Conservation (phyloP, 345 rosid genomes). For the Syzygium grande region DNA sequence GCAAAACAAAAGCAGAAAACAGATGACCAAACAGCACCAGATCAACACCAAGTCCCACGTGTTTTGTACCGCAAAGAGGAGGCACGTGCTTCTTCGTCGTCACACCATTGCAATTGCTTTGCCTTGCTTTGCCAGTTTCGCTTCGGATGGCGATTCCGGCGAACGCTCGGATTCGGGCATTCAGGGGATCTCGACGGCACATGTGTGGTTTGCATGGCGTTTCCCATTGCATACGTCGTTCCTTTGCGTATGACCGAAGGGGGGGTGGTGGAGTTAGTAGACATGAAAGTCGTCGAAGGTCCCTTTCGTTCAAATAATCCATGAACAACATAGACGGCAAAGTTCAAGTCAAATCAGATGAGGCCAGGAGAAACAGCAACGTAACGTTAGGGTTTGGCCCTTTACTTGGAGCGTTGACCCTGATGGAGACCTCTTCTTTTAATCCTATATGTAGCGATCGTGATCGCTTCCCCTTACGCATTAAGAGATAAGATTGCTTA, state of each 20-base stretch:
- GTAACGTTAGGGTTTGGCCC: not conserved
- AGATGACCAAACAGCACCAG: not conserved
- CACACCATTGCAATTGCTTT: not conserved
- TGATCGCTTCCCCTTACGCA: not conserved
- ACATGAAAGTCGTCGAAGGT: not conserved
- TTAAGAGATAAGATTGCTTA: not conserved
- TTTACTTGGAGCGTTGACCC: not conserved
- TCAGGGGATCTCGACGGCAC: not conserved
- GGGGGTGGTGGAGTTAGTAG: not conserved
- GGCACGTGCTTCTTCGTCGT: not conserved
- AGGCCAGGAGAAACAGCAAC: not conserved
- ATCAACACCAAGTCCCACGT: not conserved
- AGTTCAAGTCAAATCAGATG: not conserved
- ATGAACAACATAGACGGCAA: not conserved
- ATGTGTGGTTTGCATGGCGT: not conserved
- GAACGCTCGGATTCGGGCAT: not conserved
- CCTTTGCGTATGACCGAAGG: not conserved
- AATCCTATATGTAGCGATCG: not conserved
- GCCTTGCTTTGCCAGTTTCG: not conserved
- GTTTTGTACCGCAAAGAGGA: not conserved
- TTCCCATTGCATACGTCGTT: not conserved
- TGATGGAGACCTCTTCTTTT: not conserved
- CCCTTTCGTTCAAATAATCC: not conserved
- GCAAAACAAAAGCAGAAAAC: not conserved
- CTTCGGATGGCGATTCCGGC: not conserved